phyloP scores from a whole-genome alignment of 225 moss, liverwort and hornwort species.

The Polytrichum formosum region DNA sequence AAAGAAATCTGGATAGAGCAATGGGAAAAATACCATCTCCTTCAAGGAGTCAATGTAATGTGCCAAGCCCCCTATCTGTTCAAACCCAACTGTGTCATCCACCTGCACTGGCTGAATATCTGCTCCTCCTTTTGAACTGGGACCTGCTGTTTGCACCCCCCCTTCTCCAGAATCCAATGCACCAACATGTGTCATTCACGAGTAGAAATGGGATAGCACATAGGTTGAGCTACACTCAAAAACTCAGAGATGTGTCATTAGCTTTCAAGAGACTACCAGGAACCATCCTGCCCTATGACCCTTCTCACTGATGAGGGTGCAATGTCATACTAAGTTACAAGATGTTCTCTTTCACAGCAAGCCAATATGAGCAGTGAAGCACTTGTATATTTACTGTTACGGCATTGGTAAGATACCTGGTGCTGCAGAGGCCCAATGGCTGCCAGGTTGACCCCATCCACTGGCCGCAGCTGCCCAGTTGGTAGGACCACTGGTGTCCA shows the following conservation, averaged over 20 bases:
- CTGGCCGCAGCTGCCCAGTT: slow-evolving; percentile 58
- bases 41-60: slow-evolving; percentile 82
- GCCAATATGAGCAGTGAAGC: not conserved
- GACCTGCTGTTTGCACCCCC: slow-evolving; percentile 74
- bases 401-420: slow-evolving; percentile 24
- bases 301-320: too few relatives aligned
- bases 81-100: slow-evolving; percentile 74
- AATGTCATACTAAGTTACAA: too few relatives aligned
- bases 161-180: slow-evolving; percentile 31
- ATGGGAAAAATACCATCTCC: slow-evolving; percentile 88
- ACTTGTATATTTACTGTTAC: not conserved
- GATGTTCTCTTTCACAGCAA: too few relatives aligned
- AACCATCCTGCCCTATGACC: too few relatives aligned
- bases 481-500: slow-evolving; percentile 42
- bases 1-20: slow-evolving; percentile 77
- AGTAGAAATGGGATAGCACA: not conserved
- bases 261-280: too few relatives aligned
- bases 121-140: slow-evolving; percentile 85
- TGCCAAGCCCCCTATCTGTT: slow-evolving; percentile 79
- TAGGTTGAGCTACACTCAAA: too few relatives aligned
- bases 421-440: slow-evolving; percentile 53
- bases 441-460: slow-evolving; percentile 64
- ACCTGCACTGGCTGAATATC: slow-evolving; percentile 86
- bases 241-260: too few relatives aligned
- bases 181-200: slow-evolving; percentile 5